These are phyloP conservation scores for Priceomyces castillae DNA, from an alignment of 805 yeast species.

Conservation along the genomic window DNA sequence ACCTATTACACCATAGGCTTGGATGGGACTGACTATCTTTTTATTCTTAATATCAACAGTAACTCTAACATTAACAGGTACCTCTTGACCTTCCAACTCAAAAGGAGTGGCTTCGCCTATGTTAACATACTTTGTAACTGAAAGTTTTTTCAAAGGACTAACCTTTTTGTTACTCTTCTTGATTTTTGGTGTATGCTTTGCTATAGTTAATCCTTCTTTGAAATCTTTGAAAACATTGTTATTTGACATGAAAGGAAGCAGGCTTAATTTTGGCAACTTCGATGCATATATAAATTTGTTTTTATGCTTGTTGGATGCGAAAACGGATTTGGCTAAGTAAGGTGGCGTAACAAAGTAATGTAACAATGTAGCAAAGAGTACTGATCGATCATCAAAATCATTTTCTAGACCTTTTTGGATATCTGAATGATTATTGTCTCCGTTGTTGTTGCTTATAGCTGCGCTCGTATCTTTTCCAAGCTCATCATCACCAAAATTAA, in stretches of 20 bases:
- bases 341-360: slow-evolving; percentile 86
- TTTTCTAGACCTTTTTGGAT: slow-evolving; percentile 7
- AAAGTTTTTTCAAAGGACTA: slow-evolving; percentile 37
- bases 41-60: slow-evolving; percentile 66
- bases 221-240: slow-evolving; percentile 34
- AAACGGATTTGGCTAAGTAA: slow-evolving; percentile 64
- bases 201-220: slow-evolving; percentile 64
- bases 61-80: slow-evolving; percentile 77
- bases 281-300: slow-evolving; percentile 60
- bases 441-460: slow-evolving; percentile 14
- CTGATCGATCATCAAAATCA: slow-evolving; percentile 30
- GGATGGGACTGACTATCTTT: slow-evolving; percentile 65
- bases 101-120: slow-evolving; percentile 63
- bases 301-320: slow-evolving; percentile 41
- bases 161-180: slow-evolving; percentile 44
- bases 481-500: slow-evolving; percentile 30
- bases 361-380: slow-evolving; percentile 63
- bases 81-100: slow-evolving; percentile 55
- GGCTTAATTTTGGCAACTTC: slow-evolving; percentile 66
- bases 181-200: slow-evolving; percentile 38
- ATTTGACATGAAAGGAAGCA: slow-evolving; percentile 69
- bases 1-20: slow-evolving; percentile 67
- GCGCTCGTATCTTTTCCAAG: slow-evolving; percentile 16
- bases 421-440: slow-evolving; percentile 4
- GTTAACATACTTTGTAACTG: slow-evolving; percentile 70